phyloP scores from a whole-genome alignment of 768 basidiomycete species.

The Boletus tomentosulus region DNA sequence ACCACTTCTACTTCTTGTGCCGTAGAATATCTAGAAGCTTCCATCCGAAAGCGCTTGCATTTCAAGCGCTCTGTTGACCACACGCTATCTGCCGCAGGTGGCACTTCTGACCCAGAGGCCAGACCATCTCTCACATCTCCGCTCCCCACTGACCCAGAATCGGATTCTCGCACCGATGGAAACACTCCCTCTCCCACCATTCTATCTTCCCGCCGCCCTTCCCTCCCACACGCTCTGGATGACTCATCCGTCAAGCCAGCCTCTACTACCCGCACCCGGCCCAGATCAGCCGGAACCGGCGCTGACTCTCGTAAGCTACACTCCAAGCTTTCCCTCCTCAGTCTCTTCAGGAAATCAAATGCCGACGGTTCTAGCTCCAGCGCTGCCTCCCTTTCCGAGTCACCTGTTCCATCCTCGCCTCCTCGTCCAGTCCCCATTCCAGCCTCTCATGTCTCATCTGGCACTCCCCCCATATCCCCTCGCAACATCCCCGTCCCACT shows the following conservation, averaged over 20 bases:
- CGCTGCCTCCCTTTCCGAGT: constrained; percentile 31
- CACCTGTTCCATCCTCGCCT: constrained; percentile 25
- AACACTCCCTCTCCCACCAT: constrained; percentile 5
- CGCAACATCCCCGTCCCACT: constrained; percentile 18
- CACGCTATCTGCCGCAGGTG: constrained; percentile 46
- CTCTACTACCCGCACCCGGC: constrained; percentile 42
- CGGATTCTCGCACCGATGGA: constrained; percentile 3
- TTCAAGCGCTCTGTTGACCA: constrained; percentile 81
- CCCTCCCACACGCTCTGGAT: constrained; percentile 53
- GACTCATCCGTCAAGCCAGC: constrained; percentile 32
- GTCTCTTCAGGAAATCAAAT: constrained; percentile 63
- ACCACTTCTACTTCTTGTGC: constrained; percentile 18
- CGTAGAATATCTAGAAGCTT: constrained; percentile 28
- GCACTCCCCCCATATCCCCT: constrained; percentile 28
- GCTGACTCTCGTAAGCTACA: constrained; percentile 55
- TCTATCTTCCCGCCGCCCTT: constrained; percentile 54
- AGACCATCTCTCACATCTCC: constrained; percentile 13
- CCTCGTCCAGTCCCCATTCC: constrained; percentile 24
- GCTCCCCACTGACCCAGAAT: constrained; percentile 13
- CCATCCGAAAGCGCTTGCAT: constrained; percentile 49
- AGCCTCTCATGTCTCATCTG: constrained; percentile 14
- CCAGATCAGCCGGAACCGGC: constrained; percentile 69
- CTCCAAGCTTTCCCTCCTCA: constrained; percentile 71
- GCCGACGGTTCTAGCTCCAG: constrained; percentile 36
- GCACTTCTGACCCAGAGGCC: constrained; percentile 28